Evolutionary conservation across 352 stramenopile species (phyloP).

Genomic region (Globisporangium megalacanthum): DNA sequence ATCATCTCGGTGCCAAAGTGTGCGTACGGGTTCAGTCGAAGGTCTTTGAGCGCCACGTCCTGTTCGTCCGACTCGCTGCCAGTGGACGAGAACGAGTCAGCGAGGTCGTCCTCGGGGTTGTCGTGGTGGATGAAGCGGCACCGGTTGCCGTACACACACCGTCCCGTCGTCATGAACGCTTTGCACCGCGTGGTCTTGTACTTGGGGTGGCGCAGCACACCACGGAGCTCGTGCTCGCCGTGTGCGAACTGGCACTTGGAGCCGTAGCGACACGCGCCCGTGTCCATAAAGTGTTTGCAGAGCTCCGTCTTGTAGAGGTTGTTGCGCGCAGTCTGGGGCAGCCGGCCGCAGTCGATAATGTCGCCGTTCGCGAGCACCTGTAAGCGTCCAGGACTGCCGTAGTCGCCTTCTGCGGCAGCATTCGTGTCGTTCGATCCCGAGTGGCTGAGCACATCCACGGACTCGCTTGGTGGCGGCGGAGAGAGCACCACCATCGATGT

Average conservation of each 20-base stretch:
- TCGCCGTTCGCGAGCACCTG: slow-evolving; percentile 83
- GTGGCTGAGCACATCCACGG: neutral
- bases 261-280: slow-evolving; percentile 82
- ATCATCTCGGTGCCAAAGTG: slow-evolving; percentile 54
- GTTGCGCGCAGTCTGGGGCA: slow-evolving; percentile 77
- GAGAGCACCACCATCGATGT: slow-evolving; percentile 7
- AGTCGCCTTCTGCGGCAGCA: too few relatives aligned
- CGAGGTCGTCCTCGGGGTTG: slow-evolving; percentile 28
- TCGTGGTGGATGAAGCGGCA: slow-evolving; percentile 87
- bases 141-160: slow-evolving; percentile 84
- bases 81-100: slow-evolving; percentile 45
- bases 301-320: slow-evolving; percentile 91
- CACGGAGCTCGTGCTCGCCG: slow-evolving; percentile 76
- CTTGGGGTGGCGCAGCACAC: slow-evolving; percentile 85
- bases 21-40: slow-evolving; percentile 65
- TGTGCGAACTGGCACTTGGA: slow-evolving; percentile 90
- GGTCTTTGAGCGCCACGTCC: slow-evolving; percentile 39
- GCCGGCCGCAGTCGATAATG: slow-evolving; percentile 74
- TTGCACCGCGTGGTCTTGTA: slow-evolving; percentile 92
- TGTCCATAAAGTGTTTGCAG: slow-evolving; percentile 87
- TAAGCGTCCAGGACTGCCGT: slow-evolving; percentile 44
- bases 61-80: slow-evolving; percentile 66
- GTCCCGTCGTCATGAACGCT: slow-evolving; percentile 76
- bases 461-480: neutral
- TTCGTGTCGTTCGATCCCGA: slow-evolving; percentile 18